phyloP scores from a whole-genome alignment of 495 filamentous ascomycete genomes.

The Daldinia childiae region DNA sequence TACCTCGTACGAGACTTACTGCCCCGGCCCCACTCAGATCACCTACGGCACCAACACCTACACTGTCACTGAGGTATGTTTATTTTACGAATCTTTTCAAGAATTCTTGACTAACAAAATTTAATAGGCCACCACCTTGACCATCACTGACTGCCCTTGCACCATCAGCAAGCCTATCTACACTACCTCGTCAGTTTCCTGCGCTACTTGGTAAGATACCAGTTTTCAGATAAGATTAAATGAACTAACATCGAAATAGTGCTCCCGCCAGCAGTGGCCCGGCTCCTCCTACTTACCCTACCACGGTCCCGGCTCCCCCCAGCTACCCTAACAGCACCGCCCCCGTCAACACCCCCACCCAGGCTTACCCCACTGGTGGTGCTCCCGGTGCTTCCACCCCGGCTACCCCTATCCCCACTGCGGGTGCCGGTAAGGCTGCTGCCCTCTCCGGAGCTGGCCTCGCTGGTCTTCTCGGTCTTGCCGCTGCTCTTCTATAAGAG shows the following conservation, averaged over 20 bases:
- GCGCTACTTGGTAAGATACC: constrained; percentile 68
- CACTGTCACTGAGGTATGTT: constrained; percentile 73
- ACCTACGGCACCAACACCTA: constrained; percentile 76
- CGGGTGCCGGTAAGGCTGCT: constrained; percentile 71
- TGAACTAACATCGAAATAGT: constrained; percentile 43
- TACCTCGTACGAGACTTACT: constrained; percentile 85
- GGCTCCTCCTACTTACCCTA: constrained; percentile 38
- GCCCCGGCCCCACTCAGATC: constrained; percentile 78
- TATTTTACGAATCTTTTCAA: no score
- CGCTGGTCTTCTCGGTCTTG: constrained; percentile 77
- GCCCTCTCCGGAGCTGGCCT: constrained; percentile 75
- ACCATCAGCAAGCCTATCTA: constrained; percentile 77
- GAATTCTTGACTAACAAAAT: constrained; percentile 25
- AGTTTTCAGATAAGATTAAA: constrained; percentile 11
- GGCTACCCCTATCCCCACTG: constrained; percentile 59
- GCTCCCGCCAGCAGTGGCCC: constrained; percentile 22
- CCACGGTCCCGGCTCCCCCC: constrained; percentile 35
- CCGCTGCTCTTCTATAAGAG: constrained; percentile 79
- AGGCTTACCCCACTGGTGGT: constrained; percentile 45
- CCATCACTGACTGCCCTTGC: constrained; percentile 81
- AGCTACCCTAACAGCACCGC: constrained; percentile 41
- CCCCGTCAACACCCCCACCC: constrained; percentile 43
- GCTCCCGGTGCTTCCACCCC: constrained; percentile 50
- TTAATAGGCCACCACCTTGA: constrained; percentile 74
- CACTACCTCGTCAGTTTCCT: constrained; percentile 69